A percentile compares a stretch with the other conserved stretches of the same genome.
phyloP scores from a whole-genome alignment of 2,329 filamentous ascomycete genomes.

The Rutstroemia sydowiana region DNA sequence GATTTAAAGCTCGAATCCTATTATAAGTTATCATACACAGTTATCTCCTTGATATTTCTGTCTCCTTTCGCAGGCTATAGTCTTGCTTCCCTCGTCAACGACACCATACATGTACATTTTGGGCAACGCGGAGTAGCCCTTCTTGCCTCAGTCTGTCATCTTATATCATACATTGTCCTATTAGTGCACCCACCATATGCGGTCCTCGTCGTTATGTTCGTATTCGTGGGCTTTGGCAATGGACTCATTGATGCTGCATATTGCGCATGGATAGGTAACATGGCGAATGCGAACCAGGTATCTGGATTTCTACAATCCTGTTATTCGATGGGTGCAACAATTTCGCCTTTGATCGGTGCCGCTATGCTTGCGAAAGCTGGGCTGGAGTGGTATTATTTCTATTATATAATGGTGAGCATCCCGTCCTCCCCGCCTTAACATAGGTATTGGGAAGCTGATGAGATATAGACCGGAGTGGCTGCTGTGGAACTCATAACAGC shows the following conservation, averaged over 20 bases:
- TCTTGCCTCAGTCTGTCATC: conserved; percentile 25
- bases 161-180: conserved; percentile 31
- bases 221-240: conserved; percentile 63
- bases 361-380: conserved; percentile 54
- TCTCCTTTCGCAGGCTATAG: conserved; percentile 60
- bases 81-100: conserved; percentile 55
- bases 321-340: conserved; percentile 64
- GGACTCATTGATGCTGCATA: conserved; percentile 56
- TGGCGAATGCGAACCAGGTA: conserved; percentile 61
- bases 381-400: conserved; percentile 65
- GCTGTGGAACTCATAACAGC: conserved; percentile 47
- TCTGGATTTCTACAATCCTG: conserved; percentile 66
- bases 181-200: conserved; percentile 63
- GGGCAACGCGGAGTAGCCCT: conserved; percentile 54
- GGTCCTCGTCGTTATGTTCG: conserved; percentile 55
- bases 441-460: not conserved
- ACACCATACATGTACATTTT: conserved; percentile 44
- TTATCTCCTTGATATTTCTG: conserved; percentile 61
- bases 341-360: conserved; percentile 42
- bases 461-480: conserved; percentile 43
- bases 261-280: conserved; percentile 60
- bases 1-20: conserved; percentile 32
- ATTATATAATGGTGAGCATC: conserved; percentile 61
- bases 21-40: conserved; percentile 53
- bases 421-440: not conserved